Base-by-base conservation (phyloP, 2,329 filamentous ascomycete genomes). In the Arthrobotrys entomopaga region DNA sequence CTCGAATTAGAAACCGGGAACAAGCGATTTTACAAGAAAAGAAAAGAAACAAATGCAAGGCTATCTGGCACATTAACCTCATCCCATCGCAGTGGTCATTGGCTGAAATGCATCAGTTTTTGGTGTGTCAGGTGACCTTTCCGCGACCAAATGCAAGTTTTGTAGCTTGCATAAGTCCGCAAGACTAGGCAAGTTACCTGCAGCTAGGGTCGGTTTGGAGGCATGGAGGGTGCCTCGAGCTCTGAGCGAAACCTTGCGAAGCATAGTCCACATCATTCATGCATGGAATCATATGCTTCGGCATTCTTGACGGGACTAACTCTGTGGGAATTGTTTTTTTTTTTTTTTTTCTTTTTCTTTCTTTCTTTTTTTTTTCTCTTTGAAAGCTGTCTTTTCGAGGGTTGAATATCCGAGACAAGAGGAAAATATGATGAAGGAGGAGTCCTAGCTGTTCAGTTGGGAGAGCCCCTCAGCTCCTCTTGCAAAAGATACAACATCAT, bases 1-100 rank as follows among this genome's bases (percentile, higher is more conserved):
- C 70, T 74, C 67, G 70, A 74, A 74, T 74, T 74, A 74, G 70
- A 74, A 67, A 74, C 70, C 70, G 70, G 70, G 70, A 74, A 67
- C 64, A 74, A 74, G 70, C 70, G 70, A 74, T 38, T 56, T 22
- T 6, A 29, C 63, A 65, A 63, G 63, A 67, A 64, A 74, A 74
- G 63, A 74, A 74, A 74, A 73, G 69, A 73, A 50, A 59, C 29
- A 67, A 48, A 58, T 67, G 58, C 70, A 74, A 63, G 70, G 70
- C 70, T 60, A 56, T 73, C 56, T 72, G 60, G 67, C 54, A 53
- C 53, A 40, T 73, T 56, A 66, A 73, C 54, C 48, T 57, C 67
- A 73, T 66, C 69, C 70, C 70, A 63, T 67, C 34, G 57, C 52
- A 58, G 43, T 61, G 70, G 70, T 67, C 49, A 74, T 74, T 74